phyloP scores from a whole-genome alignment of 1,139 yeast genomes.

The Sugiyamaella sp. region DNA sequence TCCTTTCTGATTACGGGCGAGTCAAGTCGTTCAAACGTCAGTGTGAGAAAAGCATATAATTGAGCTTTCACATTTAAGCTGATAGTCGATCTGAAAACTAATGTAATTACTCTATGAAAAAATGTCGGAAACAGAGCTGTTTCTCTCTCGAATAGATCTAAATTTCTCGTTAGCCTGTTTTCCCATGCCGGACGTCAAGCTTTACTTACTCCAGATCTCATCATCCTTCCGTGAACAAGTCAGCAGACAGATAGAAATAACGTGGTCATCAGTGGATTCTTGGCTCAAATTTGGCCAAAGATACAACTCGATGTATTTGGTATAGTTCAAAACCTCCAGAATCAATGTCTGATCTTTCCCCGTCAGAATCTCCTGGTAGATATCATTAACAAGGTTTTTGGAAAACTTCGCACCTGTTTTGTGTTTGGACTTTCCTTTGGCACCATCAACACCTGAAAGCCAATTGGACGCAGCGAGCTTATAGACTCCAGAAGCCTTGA shows the following conservation, averaged over 20 bases:
- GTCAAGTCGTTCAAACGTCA: slow-evolving; percentile 36
- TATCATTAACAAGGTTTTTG: slow-evolving; percentile 17
- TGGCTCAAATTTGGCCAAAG: slow-evolving; percentile 50
- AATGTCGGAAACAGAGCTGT: slow-evolving; percentile 35
- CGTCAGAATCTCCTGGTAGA: slow-evolving; percentile 5
- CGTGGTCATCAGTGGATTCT: slow-evolving; percentile 48
- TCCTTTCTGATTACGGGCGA: slow-evolving; percentile 35
- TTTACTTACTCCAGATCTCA: slow-evolving; percentile 27
- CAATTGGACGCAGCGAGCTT: slow-evolving; percentile 30
- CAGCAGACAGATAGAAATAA: slow-evolving; percentile 43
- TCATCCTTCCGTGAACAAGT: slow-evolving; percentile 27
- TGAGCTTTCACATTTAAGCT: slow-evolving; percentile 22
- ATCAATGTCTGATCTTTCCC: background rate
- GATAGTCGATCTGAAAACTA: slow-evolving; percentile 19
- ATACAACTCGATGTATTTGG: slow-evolving; percentile 34
- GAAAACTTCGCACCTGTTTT: slow-evolving; percentile 3
- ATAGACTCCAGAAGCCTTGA: slow-evolving; percentile 27
- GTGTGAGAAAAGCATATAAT: slow-evolving; percentile 36
- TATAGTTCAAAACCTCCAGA: slow-evolving; percentile 26
- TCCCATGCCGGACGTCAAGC: background rate
- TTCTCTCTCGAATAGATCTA: slow-evolving; percentile 27
- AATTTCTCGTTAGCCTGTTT: slow-evolving; percentile 1
- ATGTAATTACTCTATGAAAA: slow-evolving; percentile 36
- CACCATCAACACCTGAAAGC: slow-evolving; percentile 20
- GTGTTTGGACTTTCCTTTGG: background rate